These are phyloP conservation scores for Heritiera littoralis DNA, from an alignment of 345 rosid species.

Conservation along the genomic window DNA sequence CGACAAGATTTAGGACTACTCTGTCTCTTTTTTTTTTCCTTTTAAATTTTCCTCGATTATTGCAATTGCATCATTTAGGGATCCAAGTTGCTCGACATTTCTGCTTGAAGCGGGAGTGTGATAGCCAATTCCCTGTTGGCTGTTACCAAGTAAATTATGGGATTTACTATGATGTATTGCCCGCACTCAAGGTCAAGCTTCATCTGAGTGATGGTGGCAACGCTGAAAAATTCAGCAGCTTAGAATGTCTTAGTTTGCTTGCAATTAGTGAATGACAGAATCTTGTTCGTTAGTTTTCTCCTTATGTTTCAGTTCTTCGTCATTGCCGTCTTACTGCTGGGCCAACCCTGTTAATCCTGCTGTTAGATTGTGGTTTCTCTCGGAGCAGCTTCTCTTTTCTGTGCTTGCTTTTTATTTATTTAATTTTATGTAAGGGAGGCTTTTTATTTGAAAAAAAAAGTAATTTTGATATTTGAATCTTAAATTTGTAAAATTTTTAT, in stretches of 20 bases:
- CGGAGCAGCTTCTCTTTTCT: too few species aligned
- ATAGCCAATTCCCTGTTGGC: background rate
- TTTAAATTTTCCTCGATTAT: background rate
- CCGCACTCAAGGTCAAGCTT: conserved; percentile 1
- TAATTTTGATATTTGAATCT: too few species aligned
- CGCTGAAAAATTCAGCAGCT: conserved; percentile 8
- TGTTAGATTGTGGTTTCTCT: too few species aligned
- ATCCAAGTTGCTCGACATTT: conserved; percentile 6
- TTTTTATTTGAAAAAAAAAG: too few species aligned
- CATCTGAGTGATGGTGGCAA: conserved; percentile 15
- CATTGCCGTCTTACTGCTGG: background rate
- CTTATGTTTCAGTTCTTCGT: background rate
- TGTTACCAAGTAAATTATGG: background rate
- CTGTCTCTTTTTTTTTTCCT: background rate
- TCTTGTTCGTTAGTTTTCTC: background rate
- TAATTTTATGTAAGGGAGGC: too few species aligned
- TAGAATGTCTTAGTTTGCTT: background rate
- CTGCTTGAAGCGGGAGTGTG: conserved; percentile 1
- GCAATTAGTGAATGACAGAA: background rate
- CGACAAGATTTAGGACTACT: conserved; percentile 55
- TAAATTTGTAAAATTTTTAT: too few species aligned
- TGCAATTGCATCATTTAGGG: background rate
- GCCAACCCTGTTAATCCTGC: background rate
- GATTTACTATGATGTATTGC: conserved; percentile 10
- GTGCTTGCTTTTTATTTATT: too few species aligned